These are phyloP conservation scores for Hypericum androsaemum DNA, from an alignment of 345 rosid species.

Conservation along the genomic window DNA sequence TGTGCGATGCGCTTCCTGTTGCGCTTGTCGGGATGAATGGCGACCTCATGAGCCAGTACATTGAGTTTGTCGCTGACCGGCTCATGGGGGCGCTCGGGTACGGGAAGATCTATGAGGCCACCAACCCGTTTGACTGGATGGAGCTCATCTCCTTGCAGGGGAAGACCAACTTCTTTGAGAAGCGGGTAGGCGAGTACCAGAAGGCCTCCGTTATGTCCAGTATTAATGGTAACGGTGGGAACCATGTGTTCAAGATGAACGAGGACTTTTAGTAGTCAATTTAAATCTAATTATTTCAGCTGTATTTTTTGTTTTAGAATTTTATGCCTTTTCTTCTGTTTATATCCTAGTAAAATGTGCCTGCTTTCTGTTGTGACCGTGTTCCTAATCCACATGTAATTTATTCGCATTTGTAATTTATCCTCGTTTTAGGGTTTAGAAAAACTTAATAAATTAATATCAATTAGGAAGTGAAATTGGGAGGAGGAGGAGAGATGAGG, in stretches of 20 bases:
- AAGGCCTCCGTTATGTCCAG: slow-evolving; percentile 72
- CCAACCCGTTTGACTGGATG: neutral
- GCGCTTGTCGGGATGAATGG: neutral
- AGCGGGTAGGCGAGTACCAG: slow-evolving; percentile 21
- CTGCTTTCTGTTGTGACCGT: no score
- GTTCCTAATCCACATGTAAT: no score
- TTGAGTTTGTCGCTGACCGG: neutral
- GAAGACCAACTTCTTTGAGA: neutral
- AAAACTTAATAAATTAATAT: no score
- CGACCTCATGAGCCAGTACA: neutral
- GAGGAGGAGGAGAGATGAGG: no score
- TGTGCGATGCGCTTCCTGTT: neutral
- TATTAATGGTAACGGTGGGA: slow-evolving; percentile 43
- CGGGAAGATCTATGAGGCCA: neutral
- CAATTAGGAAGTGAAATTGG: no score
- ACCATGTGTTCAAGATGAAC: slow-evolving; percentile 60
- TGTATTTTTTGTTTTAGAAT: neutral
- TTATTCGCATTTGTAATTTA: no score
- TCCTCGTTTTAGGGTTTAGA: no score
- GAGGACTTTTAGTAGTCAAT: slow-evolving; percentile 47
- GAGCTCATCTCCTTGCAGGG: neutral
- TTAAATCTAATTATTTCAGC: neutral
- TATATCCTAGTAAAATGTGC: neutral
- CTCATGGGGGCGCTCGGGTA: neutral
- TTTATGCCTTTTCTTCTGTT: neutral